Evolutionary conservation across 495 filamentous ascomycete genomes (phyloP), one percentile per base, ranked within the genome.

Genomic region (Articulospora tetracladia): DNA sequence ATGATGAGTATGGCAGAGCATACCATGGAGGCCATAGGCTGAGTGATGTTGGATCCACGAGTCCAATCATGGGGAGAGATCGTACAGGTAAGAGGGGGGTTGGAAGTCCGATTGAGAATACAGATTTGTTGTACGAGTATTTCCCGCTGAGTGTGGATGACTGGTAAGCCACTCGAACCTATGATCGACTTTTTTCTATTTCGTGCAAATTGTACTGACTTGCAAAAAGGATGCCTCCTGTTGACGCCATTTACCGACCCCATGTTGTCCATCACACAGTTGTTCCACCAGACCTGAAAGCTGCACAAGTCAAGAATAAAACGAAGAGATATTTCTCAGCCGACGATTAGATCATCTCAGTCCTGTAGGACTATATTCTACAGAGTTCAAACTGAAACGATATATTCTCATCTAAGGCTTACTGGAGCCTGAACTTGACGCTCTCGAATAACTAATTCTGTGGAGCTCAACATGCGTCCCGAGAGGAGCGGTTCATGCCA

Each of bases 241-340:
- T 96, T 12, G 92, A 96, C 70, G 91, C 92, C 8, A 86, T 96
- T 39, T 96, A 96, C 63, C 78, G 92, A n/a, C 92, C 92, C 10
- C 92, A 96, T 71, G 89, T 94, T 8, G 92, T 95, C 1, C 92
- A 96, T 72, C 92, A 96, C 68, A 92, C 87, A 32, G 86, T 87
- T 46, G 77, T 91, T 53, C 89, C 89, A 2, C 77, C 81, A 41
- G 89, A 93, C 66, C 81, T 87, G 65, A 92, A 91, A 66, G 86
- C 86, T 15, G 78, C 86, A 50, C 84, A 85, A 60, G 79, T 82
- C 3, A 79, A 84, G 67, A 87, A 83, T 59, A 86, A 86, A 65
- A 86, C 84, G 56, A 95, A 93, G 68, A 79, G 91, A 47, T 95
- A 93, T 69, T 93, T 95, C 70, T 84, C 83, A 2, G 89, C 88